Conservation (phyloP, 176 grass and related monocot genomes). For the Oryza longistaminata region DNA sequence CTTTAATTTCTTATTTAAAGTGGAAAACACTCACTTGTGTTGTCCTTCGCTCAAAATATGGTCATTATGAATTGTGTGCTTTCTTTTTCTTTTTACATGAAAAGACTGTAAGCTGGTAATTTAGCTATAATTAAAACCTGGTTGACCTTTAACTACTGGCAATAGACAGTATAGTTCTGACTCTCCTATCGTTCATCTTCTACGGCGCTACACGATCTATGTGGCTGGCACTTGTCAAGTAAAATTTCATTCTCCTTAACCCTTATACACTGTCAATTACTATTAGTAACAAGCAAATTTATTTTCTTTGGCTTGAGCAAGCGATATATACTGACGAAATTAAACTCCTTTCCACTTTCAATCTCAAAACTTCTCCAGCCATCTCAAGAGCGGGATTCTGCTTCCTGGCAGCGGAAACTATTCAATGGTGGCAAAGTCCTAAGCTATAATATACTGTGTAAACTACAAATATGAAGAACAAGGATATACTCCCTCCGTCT, state of each 20-base stretch:
- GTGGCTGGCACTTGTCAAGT: conserved; percentile 25
- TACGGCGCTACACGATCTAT: conserved; percentile 1
- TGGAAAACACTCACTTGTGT: too few species aligned
- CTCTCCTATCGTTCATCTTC: conserved; percentile 28
- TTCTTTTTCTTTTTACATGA: not conserved
- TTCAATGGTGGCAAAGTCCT: not conserved
- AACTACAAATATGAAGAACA: not conserved
- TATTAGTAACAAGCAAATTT: not conserved
- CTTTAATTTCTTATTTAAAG: too few species aligned
- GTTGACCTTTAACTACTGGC: not conserved
- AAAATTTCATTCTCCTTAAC: not conserved
- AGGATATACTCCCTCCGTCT: too few species aligned
- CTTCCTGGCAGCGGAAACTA: conserved; percentile 1
- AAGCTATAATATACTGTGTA: not conserved
- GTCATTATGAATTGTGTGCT: too few species aligned
- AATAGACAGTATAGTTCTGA: conserved; percentile 10
- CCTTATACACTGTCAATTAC: not conserved
- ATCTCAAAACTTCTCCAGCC: not conserved
- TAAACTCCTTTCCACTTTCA: not conserved
- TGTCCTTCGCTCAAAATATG: too few species aligned
- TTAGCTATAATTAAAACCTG: too few species aligned
- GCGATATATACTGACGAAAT: not conserved
- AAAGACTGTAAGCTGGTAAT: too few species aligned
- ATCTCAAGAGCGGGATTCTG: not conserved
- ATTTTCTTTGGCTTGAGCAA: not conserved